Evolutionary conservation across 139 green algal species (phyloP).

Genomic region (Chlamydomonas eustigma): DNA sequence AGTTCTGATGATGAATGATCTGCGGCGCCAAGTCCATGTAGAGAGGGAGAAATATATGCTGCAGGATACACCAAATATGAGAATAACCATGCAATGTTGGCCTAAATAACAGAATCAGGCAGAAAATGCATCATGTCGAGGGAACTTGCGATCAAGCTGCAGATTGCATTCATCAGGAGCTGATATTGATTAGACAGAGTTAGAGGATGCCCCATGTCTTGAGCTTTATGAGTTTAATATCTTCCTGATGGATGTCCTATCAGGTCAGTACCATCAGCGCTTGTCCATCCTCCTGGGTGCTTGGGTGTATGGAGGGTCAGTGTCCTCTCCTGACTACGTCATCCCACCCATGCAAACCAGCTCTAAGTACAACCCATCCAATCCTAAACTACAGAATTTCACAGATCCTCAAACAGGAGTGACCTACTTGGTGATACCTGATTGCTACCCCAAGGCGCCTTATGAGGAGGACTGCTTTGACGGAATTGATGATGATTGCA

Average conservation of each 20-base stretch:
- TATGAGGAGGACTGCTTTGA: conserved; percentile 24
- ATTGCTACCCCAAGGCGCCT: background rate
- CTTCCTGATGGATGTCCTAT: too few species aligned
- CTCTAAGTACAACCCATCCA: background rate
- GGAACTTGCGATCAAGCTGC: too few species aligned
- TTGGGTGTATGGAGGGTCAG: conserved; percentile 3
- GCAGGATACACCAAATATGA: too few species aligned
- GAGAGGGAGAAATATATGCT: too few species aligned
- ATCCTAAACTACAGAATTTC: conserved; percentile 11
- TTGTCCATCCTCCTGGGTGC: background rate
- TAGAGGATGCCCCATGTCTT: too few species aligned
- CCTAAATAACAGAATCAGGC: too few species aligned
- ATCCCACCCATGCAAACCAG: background rate
- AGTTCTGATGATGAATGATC: background rate
- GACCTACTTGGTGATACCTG: background rate
- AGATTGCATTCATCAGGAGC: too few species aligned
- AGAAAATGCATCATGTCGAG: too few species aligned
- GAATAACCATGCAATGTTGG: too few species aligned
- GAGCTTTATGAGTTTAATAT: too few species aligned
- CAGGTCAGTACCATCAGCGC: background rate
- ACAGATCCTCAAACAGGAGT: background rate
- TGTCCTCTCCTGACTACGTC: background rate
- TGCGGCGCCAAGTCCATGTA: too few species aligned
- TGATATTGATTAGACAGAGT: too few species aligned
- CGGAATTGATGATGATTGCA: conserved; percentile 40